A percentile compares a stretch with the other conserved stretches of the same genome.
Conservation (phyloP, 306 rosid species). For the Acacia melanoxylon region DNA sequence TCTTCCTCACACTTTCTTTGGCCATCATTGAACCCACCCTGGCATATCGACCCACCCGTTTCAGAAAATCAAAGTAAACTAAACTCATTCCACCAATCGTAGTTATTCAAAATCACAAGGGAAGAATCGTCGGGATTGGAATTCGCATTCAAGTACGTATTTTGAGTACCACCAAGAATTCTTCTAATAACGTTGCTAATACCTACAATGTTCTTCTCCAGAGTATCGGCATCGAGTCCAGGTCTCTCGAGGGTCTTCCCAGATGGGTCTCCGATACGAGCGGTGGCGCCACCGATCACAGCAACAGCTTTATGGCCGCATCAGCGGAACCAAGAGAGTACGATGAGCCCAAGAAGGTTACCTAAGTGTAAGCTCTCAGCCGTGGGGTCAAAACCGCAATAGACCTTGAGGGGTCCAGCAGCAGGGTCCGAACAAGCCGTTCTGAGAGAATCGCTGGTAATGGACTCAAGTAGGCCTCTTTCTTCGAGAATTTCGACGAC, state of each 20-base stretch:
- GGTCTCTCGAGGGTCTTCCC: conserved; percentile 89
- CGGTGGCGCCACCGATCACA: conserved; percentile 95
- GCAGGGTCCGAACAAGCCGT: conserved; percentile 37
- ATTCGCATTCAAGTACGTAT: conserved; percentile 13
- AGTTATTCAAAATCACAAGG: conserved; percentile 62
- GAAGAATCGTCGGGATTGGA: conserved; percentile 2
- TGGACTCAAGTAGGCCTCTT: conserved; percentile 79
- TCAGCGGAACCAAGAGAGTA: conserved; percentile 91
- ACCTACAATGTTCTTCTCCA: conserved; percentile 48
- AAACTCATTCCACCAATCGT: conserved; percentile 95
- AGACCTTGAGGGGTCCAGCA: conserved; percentile 62
- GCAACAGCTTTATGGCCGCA: conserved; percentile 77
- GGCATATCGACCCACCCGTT: conserved; percentile 73
- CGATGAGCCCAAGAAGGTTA: conserved; percentile 80
- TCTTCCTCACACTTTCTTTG: conserved; percentile 91
- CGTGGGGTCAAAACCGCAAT: conserved; percentile 96
- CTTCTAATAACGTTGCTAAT: conserved; percentile 44
- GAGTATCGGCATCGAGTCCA: conserved; percentile 56
- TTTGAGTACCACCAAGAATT: conserved; percentile 50
- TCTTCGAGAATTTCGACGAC: conserved; percentile 69
- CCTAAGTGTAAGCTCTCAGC: conserved; percentile 87
- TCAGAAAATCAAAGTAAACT: conserved; percentile 73
- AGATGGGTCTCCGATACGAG: conserved; percentile 92
- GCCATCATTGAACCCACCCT: conserved; percentile 92
- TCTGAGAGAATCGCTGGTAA: conserved; percentile 65